These are phyloP conservation scores for Toxicodendron radicans DNA, from an alignment of 345 rosid genomes.

Conservation along the genomic window DNA sequence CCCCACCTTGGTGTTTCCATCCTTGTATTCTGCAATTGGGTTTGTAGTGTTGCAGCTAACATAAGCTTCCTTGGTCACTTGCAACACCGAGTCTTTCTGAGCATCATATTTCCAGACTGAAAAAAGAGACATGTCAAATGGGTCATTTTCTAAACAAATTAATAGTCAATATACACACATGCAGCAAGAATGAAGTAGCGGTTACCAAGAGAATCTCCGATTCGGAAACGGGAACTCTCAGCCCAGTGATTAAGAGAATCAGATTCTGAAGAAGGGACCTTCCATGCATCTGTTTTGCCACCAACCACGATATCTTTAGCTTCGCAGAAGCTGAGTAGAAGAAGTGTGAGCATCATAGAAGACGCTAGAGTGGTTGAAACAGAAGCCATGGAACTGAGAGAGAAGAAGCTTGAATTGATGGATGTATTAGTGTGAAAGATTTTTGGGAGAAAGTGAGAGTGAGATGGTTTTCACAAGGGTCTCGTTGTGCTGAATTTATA, in stretches of 20 bases:
- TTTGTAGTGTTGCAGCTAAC: slow-evolving; percentile 54
- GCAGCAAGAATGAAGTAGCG: no score
- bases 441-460: background rate
- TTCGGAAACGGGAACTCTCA: slow-evolving; percentile 50
- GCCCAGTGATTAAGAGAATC: slow-evolving; percentile 83
- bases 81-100: slow-evolving; percentile 66
- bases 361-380: slow-evolving; percentile 4
- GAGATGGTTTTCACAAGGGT: background rate
- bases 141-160: no score
- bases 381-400: slow-evolving; percentile 28
- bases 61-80: slow-evolving; percentile 64
- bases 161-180: no score
- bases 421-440: no score
- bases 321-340: slow-evolving; percentile 26
- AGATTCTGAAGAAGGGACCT: slow-evolving; percentile 62
- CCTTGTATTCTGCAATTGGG: slow-evolving; percentile 61
- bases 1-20: slow-evolving; percentile 66
- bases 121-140: background rate
- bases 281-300: slow-evolving; percentile 54
- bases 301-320: slow-evolving; percentile 56
- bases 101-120: slow-evolving; percentile 74
- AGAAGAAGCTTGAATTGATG: no score
- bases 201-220: slow-evolving; percentile 67
- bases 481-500: slow-evolving; percentile 18
- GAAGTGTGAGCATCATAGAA: slow-evolving; percentile 21